Percentiles rank a stretch among this genome's conserved stretches.
Evolutionary conservation across 1,284 basidiomycete genomes (phyloP).

Genomic region (Rhodotorula sp.): DNA sequence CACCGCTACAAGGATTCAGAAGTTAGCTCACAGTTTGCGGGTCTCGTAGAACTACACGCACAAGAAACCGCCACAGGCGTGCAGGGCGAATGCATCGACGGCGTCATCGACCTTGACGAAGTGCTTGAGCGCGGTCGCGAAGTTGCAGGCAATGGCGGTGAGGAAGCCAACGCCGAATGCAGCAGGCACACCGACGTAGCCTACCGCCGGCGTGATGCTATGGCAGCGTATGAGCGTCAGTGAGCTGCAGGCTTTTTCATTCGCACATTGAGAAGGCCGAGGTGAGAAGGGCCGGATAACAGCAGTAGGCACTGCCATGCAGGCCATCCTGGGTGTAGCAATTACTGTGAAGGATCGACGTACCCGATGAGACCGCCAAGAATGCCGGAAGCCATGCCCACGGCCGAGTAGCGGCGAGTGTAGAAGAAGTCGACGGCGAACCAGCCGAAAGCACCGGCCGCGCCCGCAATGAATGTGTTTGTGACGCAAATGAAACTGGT

Average conservation of each 20-base stretch:
- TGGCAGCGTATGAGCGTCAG: slow-evolving; percentile 45
- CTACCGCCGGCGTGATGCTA: slow-evolving; percentile 83
- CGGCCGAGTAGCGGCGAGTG: slow-evolving; percentile 83
- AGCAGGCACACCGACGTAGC: slow-evolving; percentile 81
- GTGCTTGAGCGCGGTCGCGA: slow-evolving; percentile 6
- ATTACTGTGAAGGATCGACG: slow-evolving; percentile 40
- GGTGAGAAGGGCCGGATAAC: slow-evolving; percentile 50
- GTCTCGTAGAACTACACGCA: neutral
- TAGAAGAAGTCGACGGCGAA: slow-evolving; percentile 56
- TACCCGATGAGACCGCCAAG: slow-evolving; percentile 78
- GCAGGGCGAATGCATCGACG: slow-evolving; percentile 5
- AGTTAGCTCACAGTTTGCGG: too few relatives aligned
- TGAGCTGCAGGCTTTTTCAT: too few relatives aligned
- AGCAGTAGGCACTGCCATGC: too few relatives aligned
- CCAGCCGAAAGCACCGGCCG: neutral
- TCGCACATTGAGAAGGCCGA: slow-evolving; percentile 43
- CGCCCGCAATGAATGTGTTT: slow-evolving; percentile 78
- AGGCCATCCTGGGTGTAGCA: too few relatives aligned
- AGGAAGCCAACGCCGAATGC: slow-evolving; percentile 80
- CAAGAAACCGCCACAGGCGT: slow-evolving; percentile 3
- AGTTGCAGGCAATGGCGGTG: slow-evolving; percentile 72
- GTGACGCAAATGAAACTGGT: slow-evolving; percentile 68
- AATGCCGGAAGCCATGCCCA: slow-evolving; percentile 93
- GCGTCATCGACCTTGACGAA: slow-evolving; percentile 6
- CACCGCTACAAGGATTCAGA: slow-evolving; percentile 46